Conservation (phyloP, 495 filamentous ascomycete species). For the Coniosporium apollinis region DNA sequence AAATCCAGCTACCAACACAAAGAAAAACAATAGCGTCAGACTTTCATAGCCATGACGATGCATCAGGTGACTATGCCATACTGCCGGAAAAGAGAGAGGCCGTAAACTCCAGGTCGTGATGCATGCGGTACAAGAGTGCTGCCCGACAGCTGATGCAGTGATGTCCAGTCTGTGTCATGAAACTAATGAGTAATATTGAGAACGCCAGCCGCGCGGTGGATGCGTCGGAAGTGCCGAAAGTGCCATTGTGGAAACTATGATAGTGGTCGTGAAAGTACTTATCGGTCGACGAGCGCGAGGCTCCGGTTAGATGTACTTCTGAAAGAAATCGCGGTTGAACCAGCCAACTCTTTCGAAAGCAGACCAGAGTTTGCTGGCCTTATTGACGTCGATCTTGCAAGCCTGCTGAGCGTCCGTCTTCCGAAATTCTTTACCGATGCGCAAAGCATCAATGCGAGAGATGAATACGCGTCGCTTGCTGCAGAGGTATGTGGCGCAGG, state of each 20-base stretch:
- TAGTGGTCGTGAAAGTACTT: not conserved
- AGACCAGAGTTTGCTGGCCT: conserved; percentile 88
- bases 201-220: too few species aligned
- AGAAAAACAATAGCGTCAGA: too few species aligned
- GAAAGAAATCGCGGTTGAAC: conserved; percentile 52
- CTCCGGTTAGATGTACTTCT: conserved; percentile 27
- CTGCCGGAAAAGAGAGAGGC: too few species aligned
- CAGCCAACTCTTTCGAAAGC: conserved; percentile 83
- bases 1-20: too few species aligned
- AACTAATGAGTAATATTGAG: too few species aligned
- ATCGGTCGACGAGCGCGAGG: not conserved
- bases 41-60: too few species aligned
- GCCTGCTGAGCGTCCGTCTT: conserved; percentile 97
- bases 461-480: conserved; percentile 91
- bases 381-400: conserved; percentile 98
- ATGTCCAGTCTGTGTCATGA: too few species aligned
- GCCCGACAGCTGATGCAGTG: too few species aligned
- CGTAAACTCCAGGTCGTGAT: too few species aligned
- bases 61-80: too few species aligned
- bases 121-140: too few species aligned
- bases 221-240: too few species aligned
- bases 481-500: conserved; percentile 81
- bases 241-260: not conserved
- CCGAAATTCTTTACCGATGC: conserved; percentile 68
- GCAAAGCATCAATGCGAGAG: conserved; percentile 49